Percentiles rank a stretch among this genome's conserved stretches.
Conservation (phyloP, 768 basidiomycete genomes). For the Botryobasidium botryosum region DNA sequence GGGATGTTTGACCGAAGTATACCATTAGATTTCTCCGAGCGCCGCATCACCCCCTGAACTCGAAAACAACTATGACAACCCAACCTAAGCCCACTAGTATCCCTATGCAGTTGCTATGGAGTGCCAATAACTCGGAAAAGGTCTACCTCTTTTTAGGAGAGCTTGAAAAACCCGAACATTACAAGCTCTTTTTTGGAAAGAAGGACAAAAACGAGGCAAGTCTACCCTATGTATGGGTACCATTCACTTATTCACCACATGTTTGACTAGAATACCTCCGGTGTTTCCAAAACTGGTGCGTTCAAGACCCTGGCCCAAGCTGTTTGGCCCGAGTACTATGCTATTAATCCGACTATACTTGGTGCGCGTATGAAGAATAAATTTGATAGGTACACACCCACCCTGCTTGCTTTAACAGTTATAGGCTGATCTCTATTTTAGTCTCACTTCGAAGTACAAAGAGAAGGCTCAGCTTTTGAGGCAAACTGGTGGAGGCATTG, state of each 20-base stretch:
- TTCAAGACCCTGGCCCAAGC: slow-evolving; percentile 15
- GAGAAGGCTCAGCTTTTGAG: neutral
- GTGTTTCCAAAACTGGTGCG: slow-evolving; percentile 14
- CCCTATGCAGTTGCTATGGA: too few relatives aligned
- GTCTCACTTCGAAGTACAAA: neutral
- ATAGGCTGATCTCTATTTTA: neutral
- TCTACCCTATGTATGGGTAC: neutral
- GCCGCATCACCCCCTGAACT: too few relatives aligned
- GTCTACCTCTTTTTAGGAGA: too few relatives aligned
- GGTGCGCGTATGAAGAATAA: slow-evolving; percentile 14
- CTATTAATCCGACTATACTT: slow-evolving; percentile 9
- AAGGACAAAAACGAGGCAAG: slow-evolving; percentile 6
- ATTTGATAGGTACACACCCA: slow-evolving; percentile 13
- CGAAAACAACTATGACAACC: too few relatives aligned
- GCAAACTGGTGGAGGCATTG: slow-evolving; percentile 8
- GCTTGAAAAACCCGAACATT: slow-evolving; percentile 13
- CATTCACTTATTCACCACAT: neutral
- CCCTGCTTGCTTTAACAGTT: neutral
- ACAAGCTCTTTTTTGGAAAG: slow-evolving; percentile 16
- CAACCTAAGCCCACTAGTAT: too few relatives aligned
- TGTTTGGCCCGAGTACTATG: slow-evolving; percentile 13
- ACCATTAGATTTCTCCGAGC: too few relatives aligned
- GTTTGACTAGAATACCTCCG: slow-evolving; percentile 19
- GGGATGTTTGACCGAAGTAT: too few relatives aligned
- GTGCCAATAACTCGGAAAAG: too few relatives aligned